These are phyloP conservation scores for Mangifera indica DNA, from an alignment of 345 rosid genomes.

Conservation along the genomic window DNA sequence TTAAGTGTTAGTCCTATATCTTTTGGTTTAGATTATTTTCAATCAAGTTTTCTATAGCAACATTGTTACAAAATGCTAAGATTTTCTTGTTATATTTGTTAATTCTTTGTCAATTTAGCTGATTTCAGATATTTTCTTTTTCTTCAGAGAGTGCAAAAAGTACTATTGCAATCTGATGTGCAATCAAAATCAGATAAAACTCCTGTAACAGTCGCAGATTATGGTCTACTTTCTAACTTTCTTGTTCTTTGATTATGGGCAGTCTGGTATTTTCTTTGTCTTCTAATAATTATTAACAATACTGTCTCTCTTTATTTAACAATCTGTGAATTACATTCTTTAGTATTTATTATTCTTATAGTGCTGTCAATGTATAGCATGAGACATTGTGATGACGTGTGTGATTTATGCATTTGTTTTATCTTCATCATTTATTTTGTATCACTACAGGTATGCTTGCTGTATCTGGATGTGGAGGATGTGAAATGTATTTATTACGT, in stretches of 20 bases:
- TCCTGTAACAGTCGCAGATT: slow-evolving; percentile 97
- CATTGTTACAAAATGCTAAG: background rate
- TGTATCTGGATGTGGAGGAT: background rate
- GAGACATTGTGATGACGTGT: background rate
- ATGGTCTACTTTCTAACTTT: slow-evolving; percentile 50
- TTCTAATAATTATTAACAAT: background rate
- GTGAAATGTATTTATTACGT: background rate
- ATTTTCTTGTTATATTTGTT: background rate
- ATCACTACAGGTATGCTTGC: background rate
- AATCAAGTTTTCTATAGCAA: background rate
- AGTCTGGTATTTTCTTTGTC: background rate
- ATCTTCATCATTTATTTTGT: background rate
- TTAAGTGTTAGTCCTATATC: background rate
- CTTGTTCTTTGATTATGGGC: slow-evolving; percentile 1
- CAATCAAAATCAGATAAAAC: slow-evolving; percentile 84
- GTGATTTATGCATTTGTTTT: background rate
- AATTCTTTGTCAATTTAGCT: background rate
- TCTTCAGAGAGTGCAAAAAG: slow-evolving; percentile 84
- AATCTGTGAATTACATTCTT: background rate
- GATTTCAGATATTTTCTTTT: slow-evolving; percentile 13
- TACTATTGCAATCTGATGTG: slow-evolving; percentile 79
- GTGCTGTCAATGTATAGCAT: background rate
- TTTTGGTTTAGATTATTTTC: background rate
- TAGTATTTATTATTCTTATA: background rate
- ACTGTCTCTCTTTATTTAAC: background rate